These are phyloP conservation scores for Sanghuangporus baumii DNA, from an alignment of 1,284 basidiomycete genomes.

Conservation along the genomic window DNA sequence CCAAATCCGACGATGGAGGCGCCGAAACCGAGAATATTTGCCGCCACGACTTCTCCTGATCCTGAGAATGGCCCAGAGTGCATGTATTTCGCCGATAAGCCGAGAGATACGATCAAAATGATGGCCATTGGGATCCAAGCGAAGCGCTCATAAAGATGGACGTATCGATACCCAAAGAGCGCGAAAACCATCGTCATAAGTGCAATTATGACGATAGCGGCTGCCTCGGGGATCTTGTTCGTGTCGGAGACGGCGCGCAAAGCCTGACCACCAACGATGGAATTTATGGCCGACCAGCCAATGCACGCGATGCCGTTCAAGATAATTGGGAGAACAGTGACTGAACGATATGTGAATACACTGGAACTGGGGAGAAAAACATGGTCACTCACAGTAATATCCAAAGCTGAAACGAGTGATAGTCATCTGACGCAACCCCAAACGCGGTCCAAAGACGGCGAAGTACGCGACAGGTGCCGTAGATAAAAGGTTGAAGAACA, in stretches of 20 bases:
- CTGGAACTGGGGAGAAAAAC: not conserved
- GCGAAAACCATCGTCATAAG: constrained; percentile 32
- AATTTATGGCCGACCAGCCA: constrained; percentile 33
- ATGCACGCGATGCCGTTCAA: constrained; percentile 29
- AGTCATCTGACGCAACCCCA: constrained; percentile 34
- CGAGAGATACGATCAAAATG: constrained; percentile 30
- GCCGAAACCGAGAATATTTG: constrained; percentile 25
- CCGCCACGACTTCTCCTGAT: constrained; percentile 23
- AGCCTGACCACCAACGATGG: constrained; percentile 30
- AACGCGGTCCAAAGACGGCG: constrained; percentile 30
- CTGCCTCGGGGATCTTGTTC: constrained; percentile 27
- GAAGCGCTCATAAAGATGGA: constrained; percentile 35
- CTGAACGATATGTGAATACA: constrained; percentile 9
- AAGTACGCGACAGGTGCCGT: constrained; percentile 31
- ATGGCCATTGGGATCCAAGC: constrained; percentile 34
- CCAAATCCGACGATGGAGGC: constrained; percentile 27
- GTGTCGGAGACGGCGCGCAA: constrained; percentile 26
- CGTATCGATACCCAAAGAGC: constrained; percentile 37
- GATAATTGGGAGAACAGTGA: constrained; percentile 24
- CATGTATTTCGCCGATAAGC: constrained; percentile 24
- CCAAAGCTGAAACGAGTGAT: constrained; percentile 31
- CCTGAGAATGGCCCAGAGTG: constrained; percentile 23
- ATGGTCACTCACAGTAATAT: constrained; percentile 20
- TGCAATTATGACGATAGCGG: constrained; percentile 30
- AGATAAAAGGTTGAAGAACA: constrained; percentile 33